Evolutionary conservation across 179 eudicot species (phyloP).

Genomic region (Beta macrorhiza): DNA sequence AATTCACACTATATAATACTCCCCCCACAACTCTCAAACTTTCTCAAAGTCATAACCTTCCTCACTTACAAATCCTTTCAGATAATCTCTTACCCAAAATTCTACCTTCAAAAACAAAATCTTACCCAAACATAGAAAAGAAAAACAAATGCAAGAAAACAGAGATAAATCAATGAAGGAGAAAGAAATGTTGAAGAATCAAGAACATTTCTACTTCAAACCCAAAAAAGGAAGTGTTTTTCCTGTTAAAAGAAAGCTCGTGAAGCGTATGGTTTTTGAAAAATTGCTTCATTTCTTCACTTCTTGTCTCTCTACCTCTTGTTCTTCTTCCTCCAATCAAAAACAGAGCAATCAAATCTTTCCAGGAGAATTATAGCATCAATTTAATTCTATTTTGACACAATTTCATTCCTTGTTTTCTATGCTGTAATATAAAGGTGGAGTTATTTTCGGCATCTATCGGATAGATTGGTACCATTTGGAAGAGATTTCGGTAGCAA

Average conservation of each 20-base stretch:
- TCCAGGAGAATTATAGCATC: slow-evolving; percentile 5
- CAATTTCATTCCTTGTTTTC: neutral
- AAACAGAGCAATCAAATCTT: neutral
- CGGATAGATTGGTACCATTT: too few relatives aligned
- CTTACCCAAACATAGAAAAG: neutral
- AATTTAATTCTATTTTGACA: neutral
- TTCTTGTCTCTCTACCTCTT: neutral
- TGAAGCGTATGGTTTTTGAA: slow-evolving; percentile 25
- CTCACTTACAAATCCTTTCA: neutral
- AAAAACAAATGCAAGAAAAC: neutral
- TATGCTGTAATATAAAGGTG: too few relatives aligned
- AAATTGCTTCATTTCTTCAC: neutral
- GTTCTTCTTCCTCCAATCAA: neutral
- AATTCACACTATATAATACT: neutral
- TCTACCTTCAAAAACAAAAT: too few relatives aligned
- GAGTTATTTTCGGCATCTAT: too few relatives aligned
- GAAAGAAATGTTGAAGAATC: neutral
- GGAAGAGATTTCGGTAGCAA: too few relatives aligned
- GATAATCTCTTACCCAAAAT: neutral
- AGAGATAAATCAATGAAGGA: too few relatives aligned
- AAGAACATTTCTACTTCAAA: neutral
- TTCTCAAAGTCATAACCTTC: neutral
- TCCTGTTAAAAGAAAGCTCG: slow-evolving; percentile 27
- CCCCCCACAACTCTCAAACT: neutral
- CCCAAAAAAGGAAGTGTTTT: slow-evolving; percentile 21